Conservation (phyloP, 371 early-diverging fungal genomes). For the Rhizopus arrhizus region DNA sequence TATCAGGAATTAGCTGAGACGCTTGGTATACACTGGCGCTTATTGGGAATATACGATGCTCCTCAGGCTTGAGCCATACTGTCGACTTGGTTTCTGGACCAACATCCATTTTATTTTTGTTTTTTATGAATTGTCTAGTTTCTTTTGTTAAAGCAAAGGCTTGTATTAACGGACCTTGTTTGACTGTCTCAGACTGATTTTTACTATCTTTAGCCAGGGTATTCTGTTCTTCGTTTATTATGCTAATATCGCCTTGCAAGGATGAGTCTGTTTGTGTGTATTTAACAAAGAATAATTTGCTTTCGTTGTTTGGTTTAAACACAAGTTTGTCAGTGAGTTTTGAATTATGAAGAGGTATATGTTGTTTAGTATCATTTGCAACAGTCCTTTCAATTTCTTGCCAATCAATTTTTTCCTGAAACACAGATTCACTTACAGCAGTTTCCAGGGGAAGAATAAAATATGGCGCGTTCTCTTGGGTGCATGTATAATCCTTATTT, state of each 20-base stretch:
- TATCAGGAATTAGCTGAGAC: conserved; percentile 61
- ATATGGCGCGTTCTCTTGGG: conserved; percentile 48
- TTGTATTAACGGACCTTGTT: no score
- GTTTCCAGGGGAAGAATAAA: conserved; percentile 44
- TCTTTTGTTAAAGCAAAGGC: no score
- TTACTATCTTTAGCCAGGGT: no score
- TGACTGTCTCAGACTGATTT: no score
- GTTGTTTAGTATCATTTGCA: neutral
- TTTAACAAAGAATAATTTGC: no score
- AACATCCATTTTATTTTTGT: conserved; percentile 28
- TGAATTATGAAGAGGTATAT: no score
- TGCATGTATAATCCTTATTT: conserved; percentile 50
- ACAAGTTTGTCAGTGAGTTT: no score
- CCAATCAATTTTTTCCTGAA: conserved; percentile 57
- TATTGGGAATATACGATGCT: conserved; percentile 48
- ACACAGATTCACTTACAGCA: neutral
- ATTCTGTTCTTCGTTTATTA: no score
- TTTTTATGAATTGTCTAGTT: no score
- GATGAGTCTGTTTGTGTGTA: no score
- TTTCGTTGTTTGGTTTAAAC: no score
- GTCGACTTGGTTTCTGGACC: conserved; percentile 22
- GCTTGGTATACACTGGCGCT: conserved; percentile 54
- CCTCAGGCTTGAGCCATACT: conserved; percentile 59
- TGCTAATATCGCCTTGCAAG: no score
- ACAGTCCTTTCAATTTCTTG: conserved; percentile 37